Conservation (phyloP, 2,329 filamentous ascomycete genomes). For the Colletotrichum cuscutae region DNA sequence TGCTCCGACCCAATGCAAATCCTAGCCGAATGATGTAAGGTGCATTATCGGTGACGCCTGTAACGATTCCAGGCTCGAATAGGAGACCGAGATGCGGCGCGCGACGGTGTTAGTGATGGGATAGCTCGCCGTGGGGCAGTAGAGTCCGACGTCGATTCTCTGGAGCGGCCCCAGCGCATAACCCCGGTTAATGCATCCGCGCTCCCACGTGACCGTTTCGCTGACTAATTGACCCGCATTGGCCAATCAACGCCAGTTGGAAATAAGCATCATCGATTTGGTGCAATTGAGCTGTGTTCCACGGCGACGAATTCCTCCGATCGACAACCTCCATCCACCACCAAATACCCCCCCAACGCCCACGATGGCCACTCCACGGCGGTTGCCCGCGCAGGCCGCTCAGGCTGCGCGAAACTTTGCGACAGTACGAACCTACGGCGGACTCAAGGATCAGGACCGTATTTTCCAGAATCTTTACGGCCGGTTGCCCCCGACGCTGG, state of each 20-base stretch:
- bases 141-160: neutral
- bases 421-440: slow-evolving; percentile 83
- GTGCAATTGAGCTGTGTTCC: slow-evolving; percentile 28
- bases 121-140: slow-evolving; percentile 16
- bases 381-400: slow-evolving; percentile 39
- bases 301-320: slow-evolving; percentile 37
- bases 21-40: slow-evolving; percentile 7
- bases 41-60: slow-evolving; percentile 11
- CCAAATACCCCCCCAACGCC: slow-evolving; percentile 40
- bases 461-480: slow-evolving; percentile 99
- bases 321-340: slow-evolving; percentile 43
- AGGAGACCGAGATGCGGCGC: neutral
- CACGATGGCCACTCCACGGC: slow-evolving; percentile 56
- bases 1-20: slow-evolving; percentile 26
- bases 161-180: slow-evolving; percentile 18
- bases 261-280: slow-evolving; percentile 34
- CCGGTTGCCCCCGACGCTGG: slow-evolving; percentile 89
- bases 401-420: slow-evolving; percentile 64
- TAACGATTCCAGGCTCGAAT: neutral
- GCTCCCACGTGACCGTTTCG: neutral
- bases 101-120: slow-evolving; percentile 13
- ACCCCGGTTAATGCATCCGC: slow-evolving; percentile 27
- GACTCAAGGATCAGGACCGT: slow-evolving; percentile 93
- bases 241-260: slow-evolving; percentile 50
- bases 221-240: slow-evolving; percentile 48